Evolutionary conservation across 495 filamentous ascomycete genomes (phyloP), one percentile per base, ranked within the genome.

Genomic region (Paragyromitra xinjiangensis): DNA sequence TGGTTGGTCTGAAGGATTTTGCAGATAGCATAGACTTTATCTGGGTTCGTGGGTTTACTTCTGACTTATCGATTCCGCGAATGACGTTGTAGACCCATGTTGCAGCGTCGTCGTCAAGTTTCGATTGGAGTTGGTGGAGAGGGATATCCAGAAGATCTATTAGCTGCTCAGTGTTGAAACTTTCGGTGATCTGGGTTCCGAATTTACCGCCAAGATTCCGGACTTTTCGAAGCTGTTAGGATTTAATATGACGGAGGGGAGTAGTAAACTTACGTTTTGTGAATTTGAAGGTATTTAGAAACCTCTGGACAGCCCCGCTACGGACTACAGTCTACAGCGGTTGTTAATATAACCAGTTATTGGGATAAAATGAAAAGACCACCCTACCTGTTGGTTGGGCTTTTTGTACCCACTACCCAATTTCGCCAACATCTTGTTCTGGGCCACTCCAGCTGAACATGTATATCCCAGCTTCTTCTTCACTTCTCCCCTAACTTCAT

Each of bases 11-110:
- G 78, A 99, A 99, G 0, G 94, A 95, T 81, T 99, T 99, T 56
- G 95, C 94, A 1, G 93, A 97, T n/a, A 98, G 88, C 95, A 99
- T 99, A 24, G 92, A 94, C 81, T 98, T 98, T 83, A 97, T 97
- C 80, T 94, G 92, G 12, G 94, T 97, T 71, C 95, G 89, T 45
- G 94, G 87, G 80, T 93, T 97, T 78, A 98, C 94, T 84, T 97
- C 94, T 81, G 91, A 96, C 51, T 85, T 83, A 82, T 99, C 95
- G 64, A 93, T 90, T 0, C 95, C 95, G 0, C 96, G 90, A 55
- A 98, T 90, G 22, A 91, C 90, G 66, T 92, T 88, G 50, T 97
- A 94, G 26, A 99, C 86, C 94, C 95, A 98, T 6, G 88, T 85
- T 16, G 93, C 94, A 1, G 91, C 96, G 50, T 97, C 93, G 65